Conservation (phyloP, 2,329 filamentous ascomycete genomes). For the Metarhizium guizhouense region DNA sequence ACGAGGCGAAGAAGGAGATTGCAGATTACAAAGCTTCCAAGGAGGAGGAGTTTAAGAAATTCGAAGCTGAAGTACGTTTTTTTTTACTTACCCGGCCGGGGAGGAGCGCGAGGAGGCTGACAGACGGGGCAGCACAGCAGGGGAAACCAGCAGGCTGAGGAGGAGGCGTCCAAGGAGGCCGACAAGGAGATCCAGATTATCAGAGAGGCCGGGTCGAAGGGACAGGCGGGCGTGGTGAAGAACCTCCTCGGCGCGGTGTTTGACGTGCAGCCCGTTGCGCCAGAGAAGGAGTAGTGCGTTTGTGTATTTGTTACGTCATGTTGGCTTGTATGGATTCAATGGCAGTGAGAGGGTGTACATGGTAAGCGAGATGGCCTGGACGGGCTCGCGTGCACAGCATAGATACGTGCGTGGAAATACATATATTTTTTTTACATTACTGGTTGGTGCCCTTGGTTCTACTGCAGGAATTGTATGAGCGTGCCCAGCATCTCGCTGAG, state of each 20-base stretch:
- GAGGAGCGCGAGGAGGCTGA: background rate
- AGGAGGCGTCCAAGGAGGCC: conserved; percentile 69
- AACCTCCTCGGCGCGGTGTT: conserved; percentile 80
- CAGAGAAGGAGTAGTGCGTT: conserved; percentile 18
- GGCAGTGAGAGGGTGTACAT: background rate
- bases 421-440: background rate
- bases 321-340: background rate
- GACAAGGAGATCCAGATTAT: conserved; percentile 78
- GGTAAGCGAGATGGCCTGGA: background rate
- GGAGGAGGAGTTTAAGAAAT: conserved; percentile 91
- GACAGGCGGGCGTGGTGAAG: conserved; percentile 69
- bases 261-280: conserved; percentile 64
- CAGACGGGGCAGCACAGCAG: conserved; percentile 62
- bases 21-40: conserved; percentile 84
- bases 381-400: background rate
- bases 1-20: conserved; percentile 96
- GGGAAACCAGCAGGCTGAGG: conserved; percentile 74
- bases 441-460: conserved; percentile 1
- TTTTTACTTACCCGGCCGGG: background rate
- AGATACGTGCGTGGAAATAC: background rate
- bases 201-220: conserved; percentile 68
- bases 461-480: conserved; percentile 39
- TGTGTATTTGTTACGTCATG: background rate
- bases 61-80: conserved; percentile 58
- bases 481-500: conserved; percentile 46